Evolutionary conservation across 2,329 filamentous ascomycete species (phyloP).

Genomic region (Ophiostoma sp.): DNA sequence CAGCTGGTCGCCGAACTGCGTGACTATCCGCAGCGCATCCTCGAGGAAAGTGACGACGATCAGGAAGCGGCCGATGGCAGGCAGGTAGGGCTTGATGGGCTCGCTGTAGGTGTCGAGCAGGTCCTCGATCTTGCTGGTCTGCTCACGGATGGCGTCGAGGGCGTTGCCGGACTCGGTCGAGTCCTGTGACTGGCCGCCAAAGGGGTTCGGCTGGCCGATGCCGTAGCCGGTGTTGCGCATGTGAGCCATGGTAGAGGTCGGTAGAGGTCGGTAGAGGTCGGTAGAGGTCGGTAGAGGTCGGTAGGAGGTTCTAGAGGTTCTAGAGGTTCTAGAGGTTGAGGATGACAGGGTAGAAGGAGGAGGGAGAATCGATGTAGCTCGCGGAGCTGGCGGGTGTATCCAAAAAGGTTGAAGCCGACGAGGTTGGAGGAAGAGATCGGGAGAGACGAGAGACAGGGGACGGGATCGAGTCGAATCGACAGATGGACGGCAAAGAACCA

Average conservation of each 20-base stretch:
- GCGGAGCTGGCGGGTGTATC: slow-evolving; percentile 8
- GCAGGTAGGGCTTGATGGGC: slow-evolving; percentile 94
- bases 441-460: not conserved
- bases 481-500: not conserved
- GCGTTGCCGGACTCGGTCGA: slow-evolving; percentile 67
- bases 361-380: not conserved
- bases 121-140: slow-evolving; percentile 98
- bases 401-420: slow-evolving; percentile 4
- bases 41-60: slow-evolving; percentile 98
- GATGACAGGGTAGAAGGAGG: not conserved
- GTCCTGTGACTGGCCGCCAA: slow-evolving; percentile 55
- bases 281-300: not conserved
- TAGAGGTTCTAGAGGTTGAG: not conserved
- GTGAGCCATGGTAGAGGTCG: slow-evolving; percentile 37
- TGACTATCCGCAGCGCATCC: slow-evolving; percentile 91
- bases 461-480: no score
- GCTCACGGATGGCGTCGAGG: slow-evolving; percentile 82
- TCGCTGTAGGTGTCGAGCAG: slow-evolving; percentile 79
- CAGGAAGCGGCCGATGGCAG: slow-evolving; percentile 90
- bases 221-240: slow-evolving; percentile 72
- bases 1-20: slow-evolving; percentile 95
- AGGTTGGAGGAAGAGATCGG: not conserved
- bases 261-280: not conserved
- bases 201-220: slow-evolving; percentile 68
- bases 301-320: not conserved